Conservation (phyloP, 176 grass and related monocot genomes). For the Bromus sterilis region DNA sequence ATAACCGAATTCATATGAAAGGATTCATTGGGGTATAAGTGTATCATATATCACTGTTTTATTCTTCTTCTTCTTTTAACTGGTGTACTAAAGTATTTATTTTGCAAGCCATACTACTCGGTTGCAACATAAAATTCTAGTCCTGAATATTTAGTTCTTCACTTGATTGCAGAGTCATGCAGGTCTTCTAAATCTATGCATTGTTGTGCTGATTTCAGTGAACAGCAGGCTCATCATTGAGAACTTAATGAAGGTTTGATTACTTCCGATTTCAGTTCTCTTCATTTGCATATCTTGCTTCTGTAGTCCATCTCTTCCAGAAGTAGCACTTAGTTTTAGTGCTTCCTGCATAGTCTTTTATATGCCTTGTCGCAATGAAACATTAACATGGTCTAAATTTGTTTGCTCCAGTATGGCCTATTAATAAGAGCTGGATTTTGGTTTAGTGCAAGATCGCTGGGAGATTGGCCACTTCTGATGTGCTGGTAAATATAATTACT, state of each 20-base stretch:
- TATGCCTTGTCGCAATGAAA: slow-evolving; percentile 1
- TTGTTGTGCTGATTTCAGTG: slow-evolving; percentile 89
- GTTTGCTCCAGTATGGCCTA: slow-evolving; percentile 68
- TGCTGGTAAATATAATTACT: slow-evolving; percentile 63
- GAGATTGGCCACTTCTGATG: slow-evolving; percentile 95
- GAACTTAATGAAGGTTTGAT: slow-evolving; percentile 93
- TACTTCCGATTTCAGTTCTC: neutral
- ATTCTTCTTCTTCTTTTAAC: neutral
- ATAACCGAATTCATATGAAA: neutral
- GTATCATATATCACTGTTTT: neutral
- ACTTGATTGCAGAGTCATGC: slow-evolving; percentile 82
- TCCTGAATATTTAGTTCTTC: slow-evolving; percentile 1
- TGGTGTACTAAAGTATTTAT: neutral
- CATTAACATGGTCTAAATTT: slow-evolving; percentile 20
- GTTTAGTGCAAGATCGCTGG: slow-evolving; percentile 80
- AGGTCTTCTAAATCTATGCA: slow-evolving; percentile 97
- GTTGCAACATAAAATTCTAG: neutral
- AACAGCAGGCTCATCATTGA: slow-evolving; percentile 97
- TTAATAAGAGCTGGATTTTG: slow-evolving; percentile 98
- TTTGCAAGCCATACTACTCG: neutral
- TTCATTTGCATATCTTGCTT: neutral
- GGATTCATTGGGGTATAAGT: neutral
- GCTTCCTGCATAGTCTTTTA: neutral
- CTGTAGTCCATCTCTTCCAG: neutral
- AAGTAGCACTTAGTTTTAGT: slow-evolving; percentile 1